phyloP scores from a whole-genome alignment of 2,329 filamentous ascomycete genomes.

The Fusarium caatingaense region DNA sequence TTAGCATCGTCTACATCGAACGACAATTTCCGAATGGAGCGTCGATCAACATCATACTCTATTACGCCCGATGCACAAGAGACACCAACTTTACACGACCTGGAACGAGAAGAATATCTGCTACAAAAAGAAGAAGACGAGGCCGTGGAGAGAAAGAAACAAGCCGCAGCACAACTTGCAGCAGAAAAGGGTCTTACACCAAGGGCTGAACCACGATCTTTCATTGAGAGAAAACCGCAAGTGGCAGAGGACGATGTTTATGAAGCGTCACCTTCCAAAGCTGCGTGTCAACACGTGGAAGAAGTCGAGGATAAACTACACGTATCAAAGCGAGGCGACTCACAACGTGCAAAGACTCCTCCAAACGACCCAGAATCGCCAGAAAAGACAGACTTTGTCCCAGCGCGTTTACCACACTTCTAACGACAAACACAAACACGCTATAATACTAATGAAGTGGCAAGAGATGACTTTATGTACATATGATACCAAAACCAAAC shows the following conservation, averaged over 20 bases:
- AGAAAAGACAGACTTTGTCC: constrained; percentile 59
- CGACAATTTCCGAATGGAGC: constrained; percentile 47
- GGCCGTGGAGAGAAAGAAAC: constrained; percentile 63
- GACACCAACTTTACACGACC: constrained; percentile 62
- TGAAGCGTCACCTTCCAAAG: constrained; percentile 26
- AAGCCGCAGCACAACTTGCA: constrained; percentile 64
- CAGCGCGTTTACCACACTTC: constrained; percentile 69
- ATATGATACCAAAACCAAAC: constrained; percentile 43
- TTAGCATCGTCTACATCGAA: constrained; percentile 57
- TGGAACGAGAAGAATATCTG: constrained; percentile 65
- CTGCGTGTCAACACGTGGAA: constrained; percentile 22
- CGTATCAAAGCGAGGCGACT: neutral
- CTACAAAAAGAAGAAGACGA: constrained; percentile 64
- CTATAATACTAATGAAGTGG: constrained; percentile 36
- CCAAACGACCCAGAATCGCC: constrained; percentile 15
- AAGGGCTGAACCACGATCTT: constrained; percentile 17
- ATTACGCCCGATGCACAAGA: constrained; percentile 53
- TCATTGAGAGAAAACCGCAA: constrained; percentile 42
- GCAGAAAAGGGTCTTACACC: constrained; percentile 61
- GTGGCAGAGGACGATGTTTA: constrained; percentile 51
- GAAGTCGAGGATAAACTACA: constrained; percentile 9
- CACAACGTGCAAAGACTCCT: constrained; percentile 44
- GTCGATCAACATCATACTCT: constrained; percentile 46
- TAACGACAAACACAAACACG: constrained; percentile 48
- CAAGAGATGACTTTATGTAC: constrained; percentile 33